A percentile compares a stretch with the other conserved stretches of the same genome.
Evolutionary conservation across 495 filamentous ascomycete genomes (phyloP).

Genomic region (Daldinia grandis): DNA sequence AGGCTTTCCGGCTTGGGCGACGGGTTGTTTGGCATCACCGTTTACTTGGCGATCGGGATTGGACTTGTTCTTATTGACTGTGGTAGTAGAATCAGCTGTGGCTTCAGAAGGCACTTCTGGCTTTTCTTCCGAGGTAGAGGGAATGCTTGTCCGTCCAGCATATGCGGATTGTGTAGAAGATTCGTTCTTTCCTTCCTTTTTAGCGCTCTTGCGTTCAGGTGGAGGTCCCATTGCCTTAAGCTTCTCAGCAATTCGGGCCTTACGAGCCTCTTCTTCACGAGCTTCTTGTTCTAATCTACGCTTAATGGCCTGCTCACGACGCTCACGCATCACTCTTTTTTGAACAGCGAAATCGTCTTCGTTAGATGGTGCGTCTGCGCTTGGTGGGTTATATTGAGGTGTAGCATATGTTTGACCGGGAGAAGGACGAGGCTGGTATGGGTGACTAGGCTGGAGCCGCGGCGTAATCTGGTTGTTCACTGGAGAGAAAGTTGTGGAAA

Average conservation of each 20-base stretch:
- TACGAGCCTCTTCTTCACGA: conserved; percentile 76
- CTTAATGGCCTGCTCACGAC: conserved; percentile 77
- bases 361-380: conserved; percentile 47
- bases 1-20: conserved; percentile 20
- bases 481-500: conserved; percentile 56
- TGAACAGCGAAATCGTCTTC: conserved; percentile 72
- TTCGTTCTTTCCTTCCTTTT: conserved; percentile 48
- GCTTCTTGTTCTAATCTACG: conserved; percentile 83
- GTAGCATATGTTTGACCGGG: conserved; percentile 58
- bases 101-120: neutral
- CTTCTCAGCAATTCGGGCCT: conserved; percentile 84
- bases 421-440: conserved; percentile 61
- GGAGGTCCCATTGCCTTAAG: conserved; percentile 78
- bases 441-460: conserved; percentile 47
- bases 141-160: conserved; percentile 47
- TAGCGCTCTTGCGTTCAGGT: conserved; percentile 67
- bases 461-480: conserved; percentile 46
- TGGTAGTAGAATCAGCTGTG: neutral
- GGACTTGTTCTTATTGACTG: neutral
- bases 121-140: conserved; percentile 26
- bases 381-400: conserved; percentile 50
- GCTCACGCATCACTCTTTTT: conserved; percentile 85
- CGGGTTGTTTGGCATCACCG: conserved; percentile 18
- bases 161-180: conserved; percentile 40
- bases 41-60: conserved; percentile 5